Base-by-base conservation (phyloP, 352 stramenopile species). In the Globisporangium abappressorium region DNA sequence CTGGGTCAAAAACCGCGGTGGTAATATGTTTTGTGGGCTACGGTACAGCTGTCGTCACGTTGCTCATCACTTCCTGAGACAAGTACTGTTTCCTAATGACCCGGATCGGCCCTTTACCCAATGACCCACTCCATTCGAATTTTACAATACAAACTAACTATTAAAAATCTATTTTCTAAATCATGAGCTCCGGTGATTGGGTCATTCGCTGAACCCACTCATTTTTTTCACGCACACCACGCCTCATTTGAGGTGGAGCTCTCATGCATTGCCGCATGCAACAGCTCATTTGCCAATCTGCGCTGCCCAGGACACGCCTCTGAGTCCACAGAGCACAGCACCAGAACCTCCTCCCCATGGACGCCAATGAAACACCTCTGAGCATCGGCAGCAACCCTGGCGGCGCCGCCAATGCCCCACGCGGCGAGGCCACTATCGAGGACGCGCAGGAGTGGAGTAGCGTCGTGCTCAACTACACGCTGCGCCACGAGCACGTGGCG, bases 391-490 rank as follows among this genome's bases (percentile, higher is more conserved):
- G 57, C 57, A 63, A 63, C 57, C 57, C 57, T 1, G 57, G 57
- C 36, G n/a, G 28, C 28, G 28, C 28, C 36, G n/a, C 20, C 36
- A 33, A 1, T 2, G 24, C 24, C 57, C 34, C 38, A 18, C 34
- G 14, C 36, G 53, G 46, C 6, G 55, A 57, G 7, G 14, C 36
- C 6, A 62, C 34, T 8, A 5, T 69, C 9, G 43, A 66, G 18
- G 71, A 85, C 49, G 76, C 73, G 26, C 80, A 85, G 58, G 62
- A 69, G 12, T 89, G 81, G 81, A 79, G 68, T 15, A 83, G 77
- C 63, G 57, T 79, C n/a, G 75, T 84, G 57, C 60, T 76, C n/a
- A 71, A 71, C 26, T 78, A 85, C 62, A 75, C 65, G 18, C 57
- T 89, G 20, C 76, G 65, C 26, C 34, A 85, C 11, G 77, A 87